Evolutionary conservation across 306 rosid species (phyloP).

Genomic region (Medicago truncatula): DNA sequence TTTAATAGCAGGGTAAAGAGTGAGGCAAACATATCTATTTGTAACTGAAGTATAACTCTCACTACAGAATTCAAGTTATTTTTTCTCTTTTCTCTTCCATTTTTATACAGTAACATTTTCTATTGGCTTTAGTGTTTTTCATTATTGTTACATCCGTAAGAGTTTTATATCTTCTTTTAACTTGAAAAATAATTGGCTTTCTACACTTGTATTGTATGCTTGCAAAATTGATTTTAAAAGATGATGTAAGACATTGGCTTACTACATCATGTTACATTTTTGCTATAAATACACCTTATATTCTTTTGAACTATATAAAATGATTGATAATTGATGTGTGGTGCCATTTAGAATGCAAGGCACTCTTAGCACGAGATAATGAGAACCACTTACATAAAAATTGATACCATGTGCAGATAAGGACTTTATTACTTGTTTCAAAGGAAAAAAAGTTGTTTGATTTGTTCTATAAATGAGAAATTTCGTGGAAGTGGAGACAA

Average conservation of each 20-base stretch:
- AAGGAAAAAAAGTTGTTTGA: background rate
- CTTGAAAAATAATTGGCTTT: background rate
- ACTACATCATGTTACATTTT: too few relatives aligned
- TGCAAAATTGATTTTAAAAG: background rate
- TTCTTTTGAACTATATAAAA: background rate
- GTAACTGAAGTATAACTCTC: background rate
- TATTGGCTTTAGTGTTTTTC: slow-evolving; percentile 14
- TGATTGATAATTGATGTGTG: background rate
- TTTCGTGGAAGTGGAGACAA: background rate
- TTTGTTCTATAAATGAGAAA: background rate
- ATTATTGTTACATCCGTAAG: slow-evolving; percentile 18
- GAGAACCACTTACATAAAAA: background rate
- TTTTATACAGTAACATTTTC: background rate
- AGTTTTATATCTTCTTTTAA: background rate
- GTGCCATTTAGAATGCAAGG: too few relatives aligned
- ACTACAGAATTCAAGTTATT: background rate
- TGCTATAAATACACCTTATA: background rate
- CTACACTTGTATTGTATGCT: too few relatives aligned
- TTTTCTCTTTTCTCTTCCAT: background rate
- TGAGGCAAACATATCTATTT: slow-evolving; percentile 33
- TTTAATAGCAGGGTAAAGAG: slow-evolving; percentile 32
- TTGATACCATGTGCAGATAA: background rate
- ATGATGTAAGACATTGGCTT: slow-evolving; percentile 11
- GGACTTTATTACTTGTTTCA: background rate
- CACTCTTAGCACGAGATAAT: background rate